Evolutionary conservation across 805 yeast species (phyloP).

Genomic region (Dipodascus albidus): DNA sequence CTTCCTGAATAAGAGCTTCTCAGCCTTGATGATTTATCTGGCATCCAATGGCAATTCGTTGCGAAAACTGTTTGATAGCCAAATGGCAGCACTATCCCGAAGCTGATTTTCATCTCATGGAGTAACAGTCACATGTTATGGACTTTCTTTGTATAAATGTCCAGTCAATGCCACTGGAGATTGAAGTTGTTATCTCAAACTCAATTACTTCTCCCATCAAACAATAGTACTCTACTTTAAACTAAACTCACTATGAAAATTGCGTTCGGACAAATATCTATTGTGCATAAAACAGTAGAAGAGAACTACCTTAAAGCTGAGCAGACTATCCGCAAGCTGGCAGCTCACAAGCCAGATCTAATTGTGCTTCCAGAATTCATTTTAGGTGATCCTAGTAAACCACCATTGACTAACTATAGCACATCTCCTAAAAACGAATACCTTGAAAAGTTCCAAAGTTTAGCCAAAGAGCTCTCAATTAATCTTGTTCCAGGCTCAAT

Average conservation of each 20-base stretch:
- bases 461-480: constrained; percentile 6
- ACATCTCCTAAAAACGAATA: background rate
- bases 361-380: constrained; percentile 5
- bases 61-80: too few species aligned
- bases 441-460: background rate
- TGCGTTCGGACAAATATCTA: background rate
- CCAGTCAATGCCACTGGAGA: background rate
- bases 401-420: background rate
- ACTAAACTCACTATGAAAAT: background rate
- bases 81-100: too few species aligned
- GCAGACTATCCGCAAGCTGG: constrained; percentile 4
- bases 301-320: constrained; percentile 6
- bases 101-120: too few species aligned
- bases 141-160: too few species aligned
- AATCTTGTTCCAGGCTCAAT: constrained; percentile 6
- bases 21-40: too few species aligned
- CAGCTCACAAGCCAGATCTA: constrained; percentile 3
- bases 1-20: too few species aligned
- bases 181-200: background rate
- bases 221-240: too few species aligned
- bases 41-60: too few species aligned
- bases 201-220: too few species aligned
- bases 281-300: background rate
- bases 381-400: background rate
- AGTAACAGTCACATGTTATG: too few species aligned